phyloP scores from a whole-genome alignment of 2,329 filamentous ascomycete genomes.

The Ophidiomyces ophidiicola region DNA sequence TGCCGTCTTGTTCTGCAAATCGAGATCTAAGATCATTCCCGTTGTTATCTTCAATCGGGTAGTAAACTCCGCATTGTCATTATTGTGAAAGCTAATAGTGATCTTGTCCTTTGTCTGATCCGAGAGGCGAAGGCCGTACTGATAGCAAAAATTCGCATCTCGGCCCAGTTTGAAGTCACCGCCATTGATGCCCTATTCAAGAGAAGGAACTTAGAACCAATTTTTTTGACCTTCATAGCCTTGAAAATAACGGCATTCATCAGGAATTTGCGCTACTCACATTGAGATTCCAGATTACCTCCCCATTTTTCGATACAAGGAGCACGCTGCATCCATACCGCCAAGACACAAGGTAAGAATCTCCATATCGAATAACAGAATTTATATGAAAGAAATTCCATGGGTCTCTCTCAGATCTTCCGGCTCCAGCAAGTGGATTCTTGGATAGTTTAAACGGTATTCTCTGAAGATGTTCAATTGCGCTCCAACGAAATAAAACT shows the following conservation, averaged over 20 bases:
- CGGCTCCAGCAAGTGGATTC: neutral
- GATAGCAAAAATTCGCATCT: conserved; percentile 13
- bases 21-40: conserved; percentile 12
- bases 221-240: too few species aligned
- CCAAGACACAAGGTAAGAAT: conserved; percentile 13
- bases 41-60: conserved; percentile 6
- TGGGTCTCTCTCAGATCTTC: conserved; percentile 7
- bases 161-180: conserved; percentile 14
- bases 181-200: conserved; percentile 12
- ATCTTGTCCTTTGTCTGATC: neutral
- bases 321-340: conserved; percentile 8
- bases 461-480: conserved; percentile 33
- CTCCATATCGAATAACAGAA: conserved; percentile 11
- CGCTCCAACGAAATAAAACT: conserved; percentile 38
- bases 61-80: conserved; percentile 9
- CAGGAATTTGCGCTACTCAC: conserved; percentile 5
- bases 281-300: conserved; percentile 11
- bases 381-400: conserved; percentile 14
- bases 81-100: conserved; percentile 7
- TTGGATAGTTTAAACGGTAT: conserved; percentile 5
- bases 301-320: conserved; percentile 5
- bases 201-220: neutral
- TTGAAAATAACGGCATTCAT: neutral
- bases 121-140: conserved; percentile 8
- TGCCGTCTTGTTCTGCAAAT: conserved; percentile 6